These are phyloP conservation scores for Skeletonema costatum DNA, from an alignment of 108 stramenopile genomes.

Conservation along the genomic window DNA sequence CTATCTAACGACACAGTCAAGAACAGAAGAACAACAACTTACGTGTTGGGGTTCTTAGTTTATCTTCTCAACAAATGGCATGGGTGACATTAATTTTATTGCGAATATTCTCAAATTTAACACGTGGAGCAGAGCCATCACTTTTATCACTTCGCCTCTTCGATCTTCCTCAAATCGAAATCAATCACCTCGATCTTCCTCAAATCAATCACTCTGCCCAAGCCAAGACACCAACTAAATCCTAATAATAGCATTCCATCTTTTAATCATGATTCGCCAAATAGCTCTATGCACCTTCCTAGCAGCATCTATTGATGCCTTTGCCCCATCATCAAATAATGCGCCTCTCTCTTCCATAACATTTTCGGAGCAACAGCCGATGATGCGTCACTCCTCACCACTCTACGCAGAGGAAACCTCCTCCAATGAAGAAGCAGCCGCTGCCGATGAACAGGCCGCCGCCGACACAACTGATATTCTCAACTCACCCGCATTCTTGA, in stretches of 20 bases:
- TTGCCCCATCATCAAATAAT: background rate
- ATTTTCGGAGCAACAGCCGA: background rate
- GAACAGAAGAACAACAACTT: too few relatives aligned
- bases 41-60: too few relatives aligned
- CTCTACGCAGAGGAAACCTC: constrained; percentile 6
- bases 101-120: background rate
- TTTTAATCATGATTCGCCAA: background rate
- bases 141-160: background rate
- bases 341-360: background rate
- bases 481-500: constrained; percentile 83
- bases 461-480: constrained; percentile 65
- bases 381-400: background rate
- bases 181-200: background rate
- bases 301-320: background rate
- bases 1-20: too few relatives aligned
- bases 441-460: background rate
- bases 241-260: background rate
- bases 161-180: background rate
- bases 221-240: too few relatives aligned
- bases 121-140: background rate
- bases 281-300: background rate
- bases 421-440: background rate
- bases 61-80: too few relatives aligned
- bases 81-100: background rate
- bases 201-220: background rate